These are phyloP conservation scores for Aphanocladium album DNA, from an alignment of 2,329 filamentous ascomycete genomes.

Conservation along the genomic window DNA sequence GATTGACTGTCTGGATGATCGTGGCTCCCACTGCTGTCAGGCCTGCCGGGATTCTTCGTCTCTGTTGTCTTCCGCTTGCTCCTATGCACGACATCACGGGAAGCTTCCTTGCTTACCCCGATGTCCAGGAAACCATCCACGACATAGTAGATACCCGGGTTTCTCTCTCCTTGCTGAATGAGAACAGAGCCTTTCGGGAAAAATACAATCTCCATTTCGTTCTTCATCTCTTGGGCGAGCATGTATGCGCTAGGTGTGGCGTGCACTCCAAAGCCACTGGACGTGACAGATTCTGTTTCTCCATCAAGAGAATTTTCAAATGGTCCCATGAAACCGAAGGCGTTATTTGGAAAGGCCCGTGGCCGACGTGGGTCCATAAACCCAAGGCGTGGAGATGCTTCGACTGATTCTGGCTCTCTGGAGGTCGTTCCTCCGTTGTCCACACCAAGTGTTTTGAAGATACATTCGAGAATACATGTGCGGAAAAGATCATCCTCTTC, in stretches of 20 bases:
- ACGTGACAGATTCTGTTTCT: constrained; percentile 81
- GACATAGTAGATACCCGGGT: constrained; percentile 94
- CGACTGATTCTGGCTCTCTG: constrained; percentile 67
- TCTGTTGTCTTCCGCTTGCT: constrained; percentile 11
- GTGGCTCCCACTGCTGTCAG: not conserved
- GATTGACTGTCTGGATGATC: constrained; percentile 34
- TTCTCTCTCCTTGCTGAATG: constrained; percentile 95
- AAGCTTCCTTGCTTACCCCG: constrained; percentile 58
- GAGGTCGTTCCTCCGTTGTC: constrained; percentile 61
- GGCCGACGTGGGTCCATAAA: constrained; percentile 79
- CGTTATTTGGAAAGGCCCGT: constrained; percentile 67
- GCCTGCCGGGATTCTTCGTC: not conserved
- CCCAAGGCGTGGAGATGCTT: constrained; percentile 77
- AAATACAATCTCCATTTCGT: constrained; percentile 95
- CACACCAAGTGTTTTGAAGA: constrained; percentile 89
- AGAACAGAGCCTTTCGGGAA: constrained; percentile 92
- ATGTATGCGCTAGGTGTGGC: constrained; percentile 60
- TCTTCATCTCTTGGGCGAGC: constrained; percentile 73
- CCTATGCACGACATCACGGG: constrained; percentile 24
- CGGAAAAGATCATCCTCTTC: constrained; percentile 89
- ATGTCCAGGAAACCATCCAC: constrained; percentile 96
- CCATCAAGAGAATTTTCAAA: constrained; percentile 71
- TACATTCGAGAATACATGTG: constrained; percentile 86
- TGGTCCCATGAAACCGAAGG: constrained; percentile 85
- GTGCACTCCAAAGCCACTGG: constrained; percentile 57